A percentile compares a stretch with the other conserved stretches of the same genome.
Conservation (phyloP, 345 rosid genomes). For the Laguncularia racemosa region DNA sequence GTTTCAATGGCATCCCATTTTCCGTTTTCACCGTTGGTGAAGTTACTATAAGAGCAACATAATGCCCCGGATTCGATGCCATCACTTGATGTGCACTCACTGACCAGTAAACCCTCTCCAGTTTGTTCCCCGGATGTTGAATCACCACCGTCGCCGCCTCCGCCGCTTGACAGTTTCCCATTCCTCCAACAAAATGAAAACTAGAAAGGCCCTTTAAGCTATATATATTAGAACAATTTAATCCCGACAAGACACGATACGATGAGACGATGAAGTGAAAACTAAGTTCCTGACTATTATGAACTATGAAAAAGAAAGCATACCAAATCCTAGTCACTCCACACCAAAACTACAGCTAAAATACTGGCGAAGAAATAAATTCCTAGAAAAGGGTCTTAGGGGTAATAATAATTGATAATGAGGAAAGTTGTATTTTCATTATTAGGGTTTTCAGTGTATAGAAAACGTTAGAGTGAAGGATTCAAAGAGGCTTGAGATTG, state of each 20-base stretch:
- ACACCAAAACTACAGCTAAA: too few relatives aligned
- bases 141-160: constrained; percentile 78
- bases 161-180: constrained; percentile 95
- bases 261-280: background rate
- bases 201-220: too few relatives aligned
- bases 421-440: too few relatives aligned
- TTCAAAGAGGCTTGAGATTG: too few relatives aligned
- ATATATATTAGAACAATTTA: too few relatives aligned
- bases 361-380: too few relatives aligned
- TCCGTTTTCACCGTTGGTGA: constrained; percentile 30
- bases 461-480: too few relatives aligned
- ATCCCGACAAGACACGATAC: background rate
- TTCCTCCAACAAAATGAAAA: constrained; percentile 8
- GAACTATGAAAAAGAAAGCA: background rate
- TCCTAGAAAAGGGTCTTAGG: too few relatives aligned
- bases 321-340: too few relatives aligned
- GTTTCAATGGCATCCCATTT: constrained; percentile 49
- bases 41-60: constrained; percentile 67
- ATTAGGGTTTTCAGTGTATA: too few relatives aligned
- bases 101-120: constrained; percentile 70
- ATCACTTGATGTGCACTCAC: constrained; percentile 65
- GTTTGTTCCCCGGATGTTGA: constrained; percentile 65
- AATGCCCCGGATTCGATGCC: constrained; percentile 72
- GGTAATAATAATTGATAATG: too few relatives aligned
- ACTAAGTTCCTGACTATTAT: background rate